Evolutionary conservation across 2,329 filamentous ascomycete species (phyloP), one percentile per base, ranked within the genome.

Genomic region (Fusarium subtropicale): DNA sequence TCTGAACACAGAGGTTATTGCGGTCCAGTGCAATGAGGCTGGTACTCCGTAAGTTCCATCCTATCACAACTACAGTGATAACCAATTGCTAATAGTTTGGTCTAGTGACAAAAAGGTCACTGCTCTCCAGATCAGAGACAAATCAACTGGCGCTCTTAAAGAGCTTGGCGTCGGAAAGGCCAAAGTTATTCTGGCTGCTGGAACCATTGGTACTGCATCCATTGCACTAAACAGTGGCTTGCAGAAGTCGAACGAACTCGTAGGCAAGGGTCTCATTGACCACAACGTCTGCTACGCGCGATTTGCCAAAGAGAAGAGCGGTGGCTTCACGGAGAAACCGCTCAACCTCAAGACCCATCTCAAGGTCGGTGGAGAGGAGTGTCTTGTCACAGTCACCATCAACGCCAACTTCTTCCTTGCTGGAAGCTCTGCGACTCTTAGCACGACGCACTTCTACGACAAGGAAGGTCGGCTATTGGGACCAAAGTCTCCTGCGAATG

Each of bases 371-470:
- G 67, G 46, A 0, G 53, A 64, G 33, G 53, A 64, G 11, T 58
- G 59, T 20, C 58, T 71, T 1, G 34, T 70, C 26, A 70, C 66
- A 0, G 66, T 70, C 7, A 71, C 68, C 2, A 63, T 71, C 42
- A 71, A 71, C 4, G 68, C 68, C 2, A 71, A 68, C 15, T 71
- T 68, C 33, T 70, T 71, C 59, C 36, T 71, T 0, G 56, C 68
- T 4, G 68, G 68, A 24, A 71, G 59, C 30, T 71, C 68, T 9
- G 68, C 68, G 0, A 52, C 59, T 2, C 48, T 71, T 8, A 62
- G 55, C 9, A 71, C 68, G 1, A 67, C 67, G 0, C 66, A 71
- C 12, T 71, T 60, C 13, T 71, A 71, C 38, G 22, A 22, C 39
- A 33, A 10, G 4, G 13, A 68, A 1, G 68, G 64, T 1, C 31